These are phyloP conservation scores for Botrytis deweyae DNA, from an alignment of 2,329 filamentous ascomycete species.

Conservation along the genomic window DNA sequence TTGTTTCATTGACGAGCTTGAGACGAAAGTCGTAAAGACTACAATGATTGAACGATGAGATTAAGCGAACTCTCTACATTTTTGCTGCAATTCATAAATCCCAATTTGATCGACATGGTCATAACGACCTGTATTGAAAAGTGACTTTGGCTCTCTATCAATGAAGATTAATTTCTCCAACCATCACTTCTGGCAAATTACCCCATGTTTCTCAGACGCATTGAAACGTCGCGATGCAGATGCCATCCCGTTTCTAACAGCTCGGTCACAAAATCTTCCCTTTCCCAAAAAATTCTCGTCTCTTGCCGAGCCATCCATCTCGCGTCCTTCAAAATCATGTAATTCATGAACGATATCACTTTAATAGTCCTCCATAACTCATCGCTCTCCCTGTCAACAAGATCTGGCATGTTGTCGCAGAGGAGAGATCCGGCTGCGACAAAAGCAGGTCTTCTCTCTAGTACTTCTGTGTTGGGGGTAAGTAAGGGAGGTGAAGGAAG, in stretches of 20 bases:
- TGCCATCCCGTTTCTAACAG: neutral
- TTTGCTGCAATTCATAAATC: neutral
- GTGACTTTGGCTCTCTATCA: neutral
- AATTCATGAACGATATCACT: neutral
- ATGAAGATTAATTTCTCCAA: neutral
- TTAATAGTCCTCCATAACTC: neutral
- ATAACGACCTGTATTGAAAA: fast-evolving
- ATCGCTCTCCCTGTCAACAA: neutral
- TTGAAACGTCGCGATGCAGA: neutral
- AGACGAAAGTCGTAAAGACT: neutral
- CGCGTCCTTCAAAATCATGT: neutral
- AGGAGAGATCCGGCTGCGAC: neutral
- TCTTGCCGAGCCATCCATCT: neutral
- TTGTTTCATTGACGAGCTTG: neutral
- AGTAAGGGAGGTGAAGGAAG: neutral
- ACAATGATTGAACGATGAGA: neutral
- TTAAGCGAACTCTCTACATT: neutral
- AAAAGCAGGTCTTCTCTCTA: neutral
- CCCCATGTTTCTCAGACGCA: no score
- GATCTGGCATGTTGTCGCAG: neutral
- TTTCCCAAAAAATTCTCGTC: neutral
- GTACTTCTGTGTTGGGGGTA: neutral
- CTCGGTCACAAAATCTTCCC: neutral
- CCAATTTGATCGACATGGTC: neutral
- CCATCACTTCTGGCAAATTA: neutral